phyloP scores from a whole-genome alignment of 257 asterid species.

The Striga asiatica region DNA sequence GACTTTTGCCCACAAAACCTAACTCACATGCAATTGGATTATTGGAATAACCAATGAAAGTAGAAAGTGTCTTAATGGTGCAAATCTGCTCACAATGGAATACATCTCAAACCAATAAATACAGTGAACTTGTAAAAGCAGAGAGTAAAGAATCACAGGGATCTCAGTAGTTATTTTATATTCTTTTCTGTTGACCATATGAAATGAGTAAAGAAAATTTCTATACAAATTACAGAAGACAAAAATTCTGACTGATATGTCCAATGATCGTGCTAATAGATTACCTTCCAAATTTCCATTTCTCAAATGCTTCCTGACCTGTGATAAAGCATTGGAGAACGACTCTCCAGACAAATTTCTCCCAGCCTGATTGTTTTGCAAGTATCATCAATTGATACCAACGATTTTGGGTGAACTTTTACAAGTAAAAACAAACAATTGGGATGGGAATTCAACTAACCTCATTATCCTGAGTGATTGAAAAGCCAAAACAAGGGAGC shows the following conservation, averaged over 20 bases:
- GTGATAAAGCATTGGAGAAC: conserved; percentile 46
- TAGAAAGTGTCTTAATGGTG: not conserved
- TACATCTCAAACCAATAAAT: too few species aligned
- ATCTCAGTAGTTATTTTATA: too few species aligned
- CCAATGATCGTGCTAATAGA: too few species aligned
- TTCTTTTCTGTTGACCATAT: too few species aligned
- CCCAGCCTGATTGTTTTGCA: conserved; percentile 34
- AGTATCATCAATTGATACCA: conserved; percentile 2
- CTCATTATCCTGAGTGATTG: conserved; percentile 83
- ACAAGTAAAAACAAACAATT: conserved; percentile 9
- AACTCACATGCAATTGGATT: conserved; percentile 30
- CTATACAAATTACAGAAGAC: not conserved
- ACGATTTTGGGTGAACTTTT: conserved; percentile 15
- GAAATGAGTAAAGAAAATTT: not conserved
- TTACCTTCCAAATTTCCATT: conserved; percentile 60
- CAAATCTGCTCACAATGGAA: not conserved
- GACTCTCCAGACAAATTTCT: conserved; percentile 47
- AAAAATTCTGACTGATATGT: too few species aligned
- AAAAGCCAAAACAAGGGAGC: conserved; percentile 64
- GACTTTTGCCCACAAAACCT: conserved; percentile 50
- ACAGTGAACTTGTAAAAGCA: not conserved
- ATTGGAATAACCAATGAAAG: conserved; percentile 12
- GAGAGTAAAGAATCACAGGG: too few species aligned
- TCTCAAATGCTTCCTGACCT: conserved; percentile 51
- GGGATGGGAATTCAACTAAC: conserved; percentile 22